Base-by-base conservation (phyloP, 768 basidiomycete genomes). In the Sutorius australiensis region DNA sequence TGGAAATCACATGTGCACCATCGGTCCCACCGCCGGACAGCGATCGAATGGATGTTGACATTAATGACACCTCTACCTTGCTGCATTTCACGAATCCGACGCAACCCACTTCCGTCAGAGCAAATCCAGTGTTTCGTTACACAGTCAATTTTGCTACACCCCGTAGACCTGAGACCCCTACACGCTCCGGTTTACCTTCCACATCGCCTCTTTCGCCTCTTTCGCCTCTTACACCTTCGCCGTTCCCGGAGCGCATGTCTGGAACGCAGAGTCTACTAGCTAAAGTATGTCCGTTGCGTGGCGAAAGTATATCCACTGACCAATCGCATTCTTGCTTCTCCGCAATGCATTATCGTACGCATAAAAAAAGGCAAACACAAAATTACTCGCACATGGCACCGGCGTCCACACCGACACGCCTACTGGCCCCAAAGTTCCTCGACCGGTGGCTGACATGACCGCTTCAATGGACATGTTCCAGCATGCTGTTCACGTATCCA, bases 201-300 rank as follows among this genome's bases (percentile, higher is more conserved):
- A 16, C 53, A 14, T 60, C 65, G 5, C 67, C 73, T 10, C 62
- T 72, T 53, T 78, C 77, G 1, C 76, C 76, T 16, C 68, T 84
- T 33, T 81, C 82, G 7, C 81, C 82, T 7, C 59, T 80, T 32
- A 75, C 80, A 6, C 72, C 76, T 54, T 79, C 81, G 1, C 80
- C 80, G 6, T 61, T 62, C 28, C 17, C 33, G 3, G 57, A 46
- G 45, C 21, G 19, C 34, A 41, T 50, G 7, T 58, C 56, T 19
- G 44, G 31, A 17, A 57, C 57, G 41, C 57, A 43, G 34, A 43
- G 27, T 41, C 40, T 67, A 33, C 27, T 61, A 12, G 24, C 50
- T 8, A 54, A 63, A 36, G 67, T 70, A 55, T 16, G 64, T 53
- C 12, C n/a, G n/a, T 19, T 37, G 11, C 30, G 31, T 41, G n/a